Evolutionary conservation across 306 rosid species (phyloP).

Genomic region (Betula pendula): DNA sequence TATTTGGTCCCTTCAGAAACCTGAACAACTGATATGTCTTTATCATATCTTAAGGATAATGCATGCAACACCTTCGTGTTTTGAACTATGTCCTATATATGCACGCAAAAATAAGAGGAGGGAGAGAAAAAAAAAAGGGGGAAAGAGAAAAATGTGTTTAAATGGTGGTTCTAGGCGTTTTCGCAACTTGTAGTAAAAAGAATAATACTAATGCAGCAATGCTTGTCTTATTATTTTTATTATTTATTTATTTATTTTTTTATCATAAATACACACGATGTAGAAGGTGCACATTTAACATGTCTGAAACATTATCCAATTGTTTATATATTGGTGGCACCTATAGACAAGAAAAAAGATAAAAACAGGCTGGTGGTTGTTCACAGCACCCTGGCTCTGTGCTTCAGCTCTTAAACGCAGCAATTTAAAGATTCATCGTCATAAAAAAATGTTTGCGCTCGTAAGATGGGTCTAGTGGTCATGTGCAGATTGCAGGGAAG

Average conservation of each 20-base stretch:
- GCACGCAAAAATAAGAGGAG: background rate
- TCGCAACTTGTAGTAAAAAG: background rate
- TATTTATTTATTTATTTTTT: too few species aligned
- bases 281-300: background rate
- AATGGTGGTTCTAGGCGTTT: background rate
- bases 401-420: slow-evolving; percentile 25
- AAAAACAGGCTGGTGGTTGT: slow-evolving; percentile 28
- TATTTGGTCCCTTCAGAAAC: slow-evolving; percentile 19
- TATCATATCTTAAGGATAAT: slow-evolving; percentile 15
- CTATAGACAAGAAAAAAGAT: slow-evolving; percentile 2
- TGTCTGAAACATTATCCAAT: slow-evolving; percentile 4
- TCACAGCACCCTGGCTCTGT: slow-evolving; percentile 31
- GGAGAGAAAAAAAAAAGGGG: background rate
- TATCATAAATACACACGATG: slow-evolving; percentile 6
- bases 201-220: background rate
- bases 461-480: slow-evolving; percentile 37
- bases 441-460: slow-evolving; percentile 13
- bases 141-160: background rate
- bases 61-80: slow-evolving; percentile 16
- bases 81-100: slow-evolving; percentile 12
- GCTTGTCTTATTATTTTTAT: slow-evolving; percentile 16
- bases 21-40: slow-evolving; percentile 32
- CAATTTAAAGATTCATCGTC: slow-evolving; percentile 8
- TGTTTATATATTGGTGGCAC: background rate
- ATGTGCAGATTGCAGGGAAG: slow-evolving; percentile 58